Evolutionary conservation across 2,329 filamentous ascomycete genomes (phyloP).

Genomic region (Fusarium incarnatum): DNA sequence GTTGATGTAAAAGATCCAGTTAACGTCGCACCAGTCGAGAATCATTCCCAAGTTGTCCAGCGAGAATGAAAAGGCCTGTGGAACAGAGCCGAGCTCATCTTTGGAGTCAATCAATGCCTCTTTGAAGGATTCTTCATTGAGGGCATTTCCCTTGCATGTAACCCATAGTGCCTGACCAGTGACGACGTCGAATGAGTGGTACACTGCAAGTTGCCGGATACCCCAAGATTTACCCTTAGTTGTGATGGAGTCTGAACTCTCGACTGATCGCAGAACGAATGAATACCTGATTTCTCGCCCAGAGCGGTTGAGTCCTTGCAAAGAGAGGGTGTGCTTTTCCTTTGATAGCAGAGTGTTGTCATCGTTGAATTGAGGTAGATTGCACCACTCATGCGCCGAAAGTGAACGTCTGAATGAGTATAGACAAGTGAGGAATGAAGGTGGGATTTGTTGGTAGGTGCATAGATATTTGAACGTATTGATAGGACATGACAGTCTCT

Average conservation of each 20-base stretch:
- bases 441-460: conserved; percentile 22
- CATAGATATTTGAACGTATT: conserved; percentile 32
- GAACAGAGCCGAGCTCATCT: background rate
- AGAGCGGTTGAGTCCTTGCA: conserved; percentile 11
- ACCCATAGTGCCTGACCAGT: conserved; percentile 19
- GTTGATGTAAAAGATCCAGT: conserved; percentile 35
- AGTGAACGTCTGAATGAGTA: conserved; percentile 15
- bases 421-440: conserved; percentile 11
- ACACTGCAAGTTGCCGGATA: conserved; percentile 29
- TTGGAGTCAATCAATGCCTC: background rate
- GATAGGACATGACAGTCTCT: background rate
- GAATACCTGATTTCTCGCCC: conserved; percentile 31
- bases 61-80: background rate
- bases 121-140: conserved; percentile 3
- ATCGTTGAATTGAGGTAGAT: conserved; percentile 26
- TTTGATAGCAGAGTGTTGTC: conserved; percentile 20
- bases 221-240: background rate
- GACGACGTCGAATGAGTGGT: conserved; percentile 29
- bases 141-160: conserved; percentile 23
- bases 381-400: conserved; percentile 9
- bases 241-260: conserved; percentile 1
- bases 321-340: background rate
- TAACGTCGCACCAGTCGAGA: conserved; percentile 31
- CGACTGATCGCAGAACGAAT: conserved; percentile 31
- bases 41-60: conserved; percentile 18